Evolutionary conservation across 768 basidiomycete genomes (phyloP).

Genomic region (Russula griseocarnosa): DNA sequence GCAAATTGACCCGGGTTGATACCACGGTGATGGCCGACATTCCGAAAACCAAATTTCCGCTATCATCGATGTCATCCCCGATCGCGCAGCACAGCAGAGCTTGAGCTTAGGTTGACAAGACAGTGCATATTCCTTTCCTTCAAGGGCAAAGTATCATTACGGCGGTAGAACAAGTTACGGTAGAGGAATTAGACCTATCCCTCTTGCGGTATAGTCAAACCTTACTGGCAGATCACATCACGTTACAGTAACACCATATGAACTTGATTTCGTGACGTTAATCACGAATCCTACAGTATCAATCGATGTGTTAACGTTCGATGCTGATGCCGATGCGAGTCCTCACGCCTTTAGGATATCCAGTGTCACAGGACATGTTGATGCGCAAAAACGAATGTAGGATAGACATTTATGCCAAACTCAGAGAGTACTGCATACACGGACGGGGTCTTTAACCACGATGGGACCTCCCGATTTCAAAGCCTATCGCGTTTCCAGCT

Average conservation of each 20-base stretch:
- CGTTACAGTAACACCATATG: neutral
- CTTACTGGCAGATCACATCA: neutral
- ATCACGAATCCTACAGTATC: neutral
- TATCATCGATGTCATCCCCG: neutral
- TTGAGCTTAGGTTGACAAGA: neutral
- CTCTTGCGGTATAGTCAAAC: constrained; percentile 6
- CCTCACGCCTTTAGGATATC: neutral
- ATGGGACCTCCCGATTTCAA: constrained; percentile 35
- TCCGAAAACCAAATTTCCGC: neutral
- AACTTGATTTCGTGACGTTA: neutral
- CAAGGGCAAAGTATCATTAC: neutral
- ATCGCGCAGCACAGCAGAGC: neutral
- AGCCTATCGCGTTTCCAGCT: constrained; percentile 79
- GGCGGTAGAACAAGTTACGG: neutral
- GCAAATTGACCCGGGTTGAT: neutral
- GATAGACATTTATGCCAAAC: constrained; percentile 14
- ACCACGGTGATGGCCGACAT: neutral
- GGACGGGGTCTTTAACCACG: neutral
- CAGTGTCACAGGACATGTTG: constrained; percentile 4
- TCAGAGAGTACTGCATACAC: constrained; percentile 18
- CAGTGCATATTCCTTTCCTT: neutral
- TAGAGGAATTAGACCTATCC: neutral
- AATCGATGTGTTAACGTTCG: neutral
- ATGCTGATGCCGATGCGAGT: neutral
- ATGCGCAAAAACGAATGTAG: neutral